These are phyloP conservation scores for Sphaceloma murrayae DNA, from an alignment of 2,329 filamentous ascomycete species.

Conservation along the genomic window DNA sequence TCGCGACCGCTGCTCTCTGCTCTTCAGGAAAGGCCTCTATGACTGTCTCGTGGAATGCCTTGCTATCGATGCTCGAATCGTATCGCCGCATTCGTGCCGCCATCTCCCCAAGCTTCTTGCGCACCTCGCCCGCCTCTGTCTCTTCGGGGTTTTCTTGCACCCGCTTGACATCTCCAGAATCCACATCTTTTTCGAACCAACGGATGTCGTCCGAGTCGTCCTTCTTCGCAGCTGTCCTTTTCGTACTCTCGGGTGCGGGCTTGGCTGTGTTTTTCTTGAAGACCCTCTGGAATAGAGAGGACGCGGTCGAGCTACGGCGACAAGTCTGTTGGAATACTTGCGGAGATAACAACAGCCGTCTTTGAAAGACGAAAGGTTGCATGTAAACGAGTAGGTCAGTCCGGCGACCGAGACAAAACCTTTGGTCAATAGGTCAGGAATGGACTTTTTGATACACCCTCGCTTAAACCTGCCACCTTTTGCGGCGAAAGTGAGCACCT, in stretches of 20 bases:
- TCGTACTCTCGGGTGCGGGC: conserved; percentile 1
- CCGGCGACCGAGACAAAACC: too few species aligned
- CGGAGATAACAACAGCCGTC: conserved; percentile 17
- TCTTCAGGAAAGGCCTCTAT: conserved; percentile 17
- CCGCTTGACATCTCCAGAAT: conserved; percentile 18
- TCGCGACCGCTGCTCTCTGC: conserved; percentile 17
- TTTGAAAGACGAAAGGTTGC: conserved; percentile 19
- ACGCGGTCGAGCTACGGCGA: conserved; percentile 18
- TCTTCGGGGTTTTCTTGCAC: conserved; percentile 19
- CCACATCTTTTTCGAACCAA: conserved; percentile 21
- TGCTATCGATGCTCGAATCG: conserved; percentile 10
- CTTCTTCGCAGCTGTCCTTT: not conserved
- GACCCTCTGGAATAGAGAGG: not conserved
- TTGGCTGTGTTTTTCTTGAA: not conserved
- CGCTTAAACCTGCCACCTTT: not conserved
- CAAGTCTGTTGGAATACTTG: conserved; percentile 21
- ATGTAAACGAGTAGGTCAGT: too few species aligned
- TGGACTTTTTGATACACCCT: not conserved
- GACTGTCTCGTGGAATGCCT: conserved; percentile 18
- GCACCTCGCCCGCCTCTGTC: conserved; percentile 18
- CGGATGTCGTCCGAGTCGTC: conserved; percentile 16
- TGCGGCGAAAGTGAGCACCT: too few species aligned
- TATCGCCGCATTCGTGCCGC: conserved; percentile 19
- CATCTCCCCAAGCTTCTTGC: conserved; percentile 19
- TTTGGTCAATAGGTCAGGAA: too few species aligned